phyloP scores from a whole-genome alignment of 257 asterid genomes.

The Fraxinus pennsylvanica region DNA sequence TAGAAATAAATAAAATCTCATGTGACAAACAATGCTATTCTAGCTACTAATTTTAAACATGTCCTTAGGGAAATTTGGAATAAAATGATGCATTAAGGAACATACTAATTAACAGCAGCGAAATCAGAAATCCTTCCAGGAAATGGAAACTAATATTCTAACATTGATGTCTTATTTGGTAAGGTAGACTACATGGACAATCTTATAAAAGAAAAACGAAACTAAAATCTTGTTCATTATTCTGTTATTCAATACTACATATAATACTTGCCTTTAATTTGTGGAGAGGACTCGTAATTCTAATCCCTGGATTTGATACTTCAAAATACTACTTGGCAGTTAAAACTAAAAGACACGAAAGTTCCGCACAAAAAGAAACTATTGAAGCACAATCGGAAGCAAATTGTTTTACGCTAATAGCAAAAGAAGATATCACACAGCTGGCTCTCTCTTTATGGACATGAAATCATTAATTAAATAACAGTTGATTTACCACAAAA shows the following conservation, averaged over 20 bases:
- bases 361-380: not conserved
- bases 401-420: no score
- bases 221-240: not conserved
- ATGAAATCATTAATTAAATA: not conserved
- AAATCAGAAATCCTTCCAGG: no score
- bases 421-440: not conserved
- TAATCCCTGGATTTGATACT: not conserved
- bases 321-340: not conserved
- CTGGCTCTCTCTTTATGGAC: not conserved
- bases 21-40: not conserved
- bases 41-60: not conserved
- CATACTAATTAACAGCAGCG: no score
- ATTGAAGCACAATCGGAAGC: not conserved
- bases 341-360: not conserved
- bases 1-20: not conserved
- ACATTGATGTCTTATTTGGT: no score
- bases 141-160: no score
- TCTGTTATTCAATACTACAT: not conserved
- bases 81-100: no score
- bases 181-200: no score
- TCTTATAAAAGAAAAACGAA: no score
- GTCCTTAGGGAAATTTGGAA: no score
- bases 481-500: not conserved
- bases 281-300: not conserved
- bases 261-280: not conserved